A percentile compares a stretch with the other conserved stretches of the same genome.
phyloP scores from a whole-genome alignment of 176 grass and related monocot species.

The Typha latifolia region DNA sequence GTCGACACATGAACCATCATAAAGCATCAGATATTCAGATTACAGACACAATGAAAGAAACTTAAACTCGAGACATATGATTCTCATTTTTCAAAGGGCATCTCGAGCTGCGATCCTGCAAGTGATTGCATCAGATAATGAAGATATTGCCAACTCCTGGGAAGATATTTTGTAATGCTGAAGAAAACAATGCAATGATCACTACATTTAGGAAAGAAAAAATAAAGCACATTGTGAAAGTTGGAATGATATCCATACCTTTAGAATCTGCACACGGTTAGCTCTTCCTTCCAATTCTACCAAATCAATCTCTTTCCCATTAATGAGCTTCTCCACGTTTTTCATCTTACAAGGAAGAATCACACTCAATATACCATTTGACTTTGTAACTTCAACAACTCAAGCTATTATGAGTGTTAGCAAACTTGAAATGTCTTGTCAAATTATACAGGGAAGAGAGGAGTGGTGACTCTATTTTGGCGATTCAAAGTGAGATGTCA shows the following conservation, averaged over 20 bases:
- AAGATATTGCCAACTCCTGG: conserved; percentile 15
- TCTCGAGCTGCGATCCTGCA: conserved; percentile 27
- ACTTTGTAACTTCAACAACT: background rate
- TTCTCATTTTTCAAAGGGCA: conserved; percentile 2
- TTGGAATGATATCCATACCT: conserved; percentile 5
- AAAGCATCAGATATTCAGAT: no score
- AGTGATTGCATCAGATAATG: conserved; percentile 17
- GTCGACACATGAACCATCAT: no score
- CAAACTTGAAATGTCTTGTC: no score
- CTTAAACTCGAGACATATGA: background rate
- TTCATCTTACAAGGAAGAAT: conserved; percentile 12
- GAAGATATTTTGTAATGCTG: conserved; percentile 23
- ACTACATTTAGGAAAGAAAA: background rate
- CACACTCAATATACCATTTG: background rate
- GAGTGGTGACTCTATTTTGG: no score
- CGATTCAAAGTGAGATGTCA: no score
- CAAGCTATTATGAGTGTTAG: background rate
- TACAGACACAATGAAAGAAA: no score
- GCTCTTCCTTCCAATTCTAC: conserved; percentile 12
- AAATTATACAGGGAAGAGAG: no score
- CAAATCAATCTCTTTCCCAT: conserved; percentile 18
- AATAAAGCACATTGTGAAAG: background rate
- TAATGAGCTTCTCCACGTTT: conserved; percentile 16
- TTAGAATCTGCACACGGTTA: conserved; percentile 10
- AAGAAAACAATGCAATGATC: background rate